Evolutionary conservation across 192 early-diverging fungal genomes (phyloP).

Genomic region (Rhizophlyctis rosea): DNA sequence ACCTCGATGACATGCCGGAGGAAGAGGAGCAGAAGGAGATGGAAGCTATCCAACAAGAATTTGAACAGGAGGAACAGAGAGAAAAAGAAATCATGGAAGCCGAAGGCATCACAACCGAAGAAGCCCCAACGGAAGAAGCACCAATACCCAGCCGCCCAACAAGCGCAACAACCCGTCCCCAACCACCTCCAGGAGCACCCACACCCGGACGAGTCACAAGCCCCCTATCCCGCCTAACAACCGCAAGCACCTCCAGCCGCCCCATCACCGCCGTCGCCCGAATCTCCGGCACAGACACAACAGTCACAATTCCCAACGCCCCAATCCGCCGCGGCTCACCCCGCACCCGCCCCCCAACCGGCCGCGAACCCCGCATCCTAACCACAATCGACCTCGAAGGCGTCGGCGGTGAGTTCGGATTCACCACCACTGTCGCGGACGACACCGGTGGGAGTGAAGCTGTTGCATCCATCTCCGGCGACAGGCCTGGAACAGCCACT

Average conservation of each 20-base stretch:
- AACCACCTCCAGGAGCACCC: too few relatives aligned
- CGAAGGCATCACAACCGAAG: neutral
- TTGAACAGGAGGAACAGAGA: neutral
- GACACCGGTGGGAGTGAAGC: constrained; percentile 12
- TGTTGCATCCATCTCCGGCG: constrained; percentile 2
- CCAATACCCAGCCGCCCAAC: neutral
- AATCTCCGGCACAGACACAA: too few relatives aligned
- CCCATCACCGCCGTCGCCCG: too few relatives aligned
- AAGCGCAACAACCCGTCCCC: too few relatives aligned
- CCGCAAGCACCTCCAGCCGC: too few relatives aligned
- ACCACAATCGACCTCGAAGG: constrained; percentile 29
- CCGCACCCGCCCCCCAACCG: constrained; percentile 27
- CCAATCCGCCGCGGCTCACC: neutral
- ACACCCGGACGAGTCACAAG: too few relatives aligned
- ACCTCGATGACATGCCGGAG: constrained; percentile 27
- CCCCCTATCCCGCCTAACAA: too few relatives aligned
- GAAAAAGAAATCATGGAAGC: neutral
- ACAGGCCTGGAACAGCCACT: too few relatives aligned
- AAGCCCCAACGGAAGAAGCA: neutral
- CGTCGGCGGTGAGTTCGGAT: constrained; percentile 35
- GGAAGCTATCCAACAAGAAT: constrained; percentile 16
- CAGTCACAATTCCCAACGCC: neutral
- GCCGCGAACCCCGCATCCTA: constrained; percentile 21
- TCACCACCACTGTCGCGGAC: constrained; percentile 17
- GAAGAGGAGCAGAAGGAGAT: constrained; percentile 13